phyloP scores from a whole-genome alignment of 2,329 filamentous ascomycete species.

The Penicillium sp. region DNA sequence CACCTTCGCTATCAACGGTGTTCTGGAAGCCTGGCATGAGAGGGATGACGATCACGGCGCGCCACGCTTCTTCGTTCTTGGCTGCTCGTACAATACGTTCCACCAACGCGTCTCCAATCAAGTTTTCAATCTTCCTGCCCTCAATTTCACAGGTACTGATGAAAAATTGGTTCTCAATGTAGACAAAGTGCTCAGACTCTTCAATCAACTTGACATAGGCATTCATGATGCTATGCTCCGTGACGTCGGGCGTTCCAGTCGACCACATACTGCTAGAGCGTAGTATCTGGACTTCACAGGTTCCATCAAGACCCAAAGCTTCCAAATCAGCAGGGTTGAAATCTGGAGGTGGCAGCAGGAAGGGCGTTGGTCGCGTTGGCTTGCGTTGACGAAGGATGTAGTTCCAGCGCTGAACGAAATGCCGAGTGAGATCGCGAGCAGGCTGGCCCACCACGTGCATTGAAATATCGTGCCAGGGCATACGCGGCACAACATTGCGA shows the following conservation, averaged over 20 bases:
- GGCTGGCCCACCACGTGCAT: conserved; percentile 98
- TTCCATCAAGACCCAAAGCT: conserved; percentile 82
- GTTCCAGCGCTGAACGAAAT: conserved; percentile 98
- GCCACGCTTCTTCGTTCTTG: conserved; percentile 83
- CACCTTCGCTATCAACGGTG: conserved; percentile 89
- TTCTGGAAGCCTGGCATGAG: conserved; percentile 99
- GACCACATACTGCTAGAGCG: conserved; percentile 92
- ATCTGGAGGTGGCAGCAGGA: conserved; percentile 89
- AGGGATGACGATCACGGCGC: conserved; percentile 83
- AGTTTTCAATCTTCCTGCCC: conserved; percentile 83
- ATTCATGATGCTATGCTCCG: conserved; percentile 92
- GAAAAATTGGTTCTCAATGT: conserved; percentile 99
- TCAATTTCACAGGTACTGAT: conserved; percentile 89
- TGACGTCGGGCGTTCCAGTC: conserved; percentile 75
- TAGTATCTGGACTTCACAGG: conserved; percentile 93
- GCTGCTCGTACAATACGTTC: conserved; percentile 85
- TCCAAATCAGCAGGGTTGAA: conserved; percentile 84
- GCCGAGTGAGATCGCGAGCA: conserved; percentile 85
- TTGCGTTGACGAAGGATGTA: conserved; percentile 91
- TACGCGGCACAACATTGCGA: conserved; percentile 78
- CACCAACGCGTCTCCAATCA: conserved; percentile 90
- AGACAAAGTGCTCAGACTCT: conserved; percentile 93
- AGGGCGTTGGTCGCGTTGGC: conserved; percentile 88
- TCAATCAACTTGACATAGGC: conserved; percentile 94
- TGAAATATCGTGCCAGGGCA: conserved; percentile 98